Evolutionary conservation across 805 yeast genomes (phyloP).

Genomic region (Wickerhamiella siamensis): DNA sequence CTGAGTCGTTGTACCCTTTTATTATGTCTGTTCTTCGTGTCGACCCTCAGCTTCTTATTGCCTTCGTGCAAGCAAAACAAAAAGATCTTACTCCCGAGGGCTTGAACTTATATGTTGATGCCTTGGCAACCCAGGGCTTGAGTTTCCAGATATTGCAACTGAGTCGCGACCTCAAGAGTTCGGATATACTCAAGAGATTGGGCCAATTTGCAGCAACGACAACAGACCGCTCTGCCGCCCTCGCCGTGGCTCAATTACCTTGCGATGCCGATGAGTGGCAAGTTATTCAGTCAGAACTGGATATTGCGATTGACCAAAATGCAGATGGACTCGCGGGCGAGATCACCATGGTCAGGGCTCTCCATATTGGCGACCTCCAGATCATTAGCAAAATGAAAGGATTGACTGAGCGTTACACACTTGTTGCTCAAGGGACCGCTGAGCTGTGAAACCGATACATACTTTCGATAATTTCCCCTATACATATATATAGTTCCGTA

Average conservation of each 20-base stretch:
- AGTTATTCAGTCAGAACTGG: slow-evolving; percentile 1
- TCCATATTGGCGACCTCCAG: slow-evolving; percentile 8
- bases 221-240: not conserved
- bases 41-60: slow-evolving; percentile 2
- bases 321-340: slow-evolving; percentile 4
- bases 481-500: too few species aligned
- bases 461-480: too few species aligned
- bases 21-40: slow-evolving; percentile 1
- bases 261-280: slow-evolving; percentile 6
- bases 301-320: not conserved
- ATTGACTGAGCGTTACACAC: not conserved
- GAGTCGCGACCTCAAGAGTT: not conserved
- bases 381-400: slow-evolving; percentile 1
- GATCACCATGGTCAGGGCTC: slow-evolving; percentile 6
- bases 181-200: not conserved
- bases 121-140: slow-evolving; percentile 1
- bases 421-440: not conserved
- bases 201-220: slow-evolving; percentile 1
- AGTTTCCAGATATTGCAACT: slow-evolving; percentile 1
- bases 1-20: not conserved
- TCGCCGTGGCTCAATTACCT: slow-evolving; percentile 3
- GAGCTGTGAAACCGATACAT: not conserved
- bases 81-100: not conserved
- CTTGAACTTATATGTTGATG: not conserved
- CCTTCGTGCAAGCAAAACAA: slow-evolving; percentile 4